Percentiles rank a stretch among this genome's conserved stretches.
These are phyloP conservation scores for Peribolospora baueri DNA, from an alignment of 768 basidiomycete genomes.

Conservation along the genomic window DNA sequence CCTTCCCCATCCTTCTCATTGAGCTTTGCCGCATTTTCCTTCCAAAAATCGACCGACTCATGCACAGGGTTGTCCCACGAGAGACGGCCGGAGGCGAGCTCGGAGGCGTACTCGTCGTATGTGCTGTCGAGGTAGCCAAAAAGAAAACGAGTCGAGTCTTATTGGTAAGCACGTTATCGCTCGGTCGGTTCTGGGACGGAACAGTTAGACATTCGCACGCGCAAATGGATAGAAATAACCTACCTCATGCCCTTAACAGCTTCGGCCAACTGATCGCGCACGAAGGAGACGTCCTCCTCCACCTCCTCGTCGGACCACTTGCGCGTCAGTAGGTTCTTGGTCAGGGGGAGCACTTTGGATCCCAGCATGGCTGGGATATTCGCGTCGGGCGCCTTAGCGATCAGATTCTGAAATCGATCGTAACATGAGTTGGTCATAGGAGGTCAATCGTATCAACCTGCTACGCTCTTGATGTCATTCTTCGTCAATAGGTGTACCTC, in stretches of 20 bases:
- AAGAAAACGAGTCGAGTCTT: too few species aligned
- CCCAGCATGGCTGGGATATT: constrained; percentile 87
- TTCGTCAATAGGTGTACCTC: not conserved
- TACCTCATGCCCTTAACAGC: constrained; percentile 80
- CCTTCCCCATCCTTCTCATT: constrained; percentile 65
- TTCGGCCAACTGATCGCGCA: constrained; percentile 58
- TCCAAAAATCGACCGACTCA: constrained; percentile 93
- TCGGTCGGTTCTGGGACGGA: not conserved
- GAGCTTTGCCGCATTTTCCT: constrained; percentile 66
- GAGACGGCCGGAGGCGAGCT: constrained; percentile 65
- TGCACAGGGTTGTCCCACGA: constrained; percentile 81
- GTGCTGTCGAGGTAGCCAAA: constrained; percentile 30
- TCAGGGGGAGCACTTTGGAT: constrained; percentile 59
- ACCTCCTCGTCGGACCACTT: constrained; percentile 92
- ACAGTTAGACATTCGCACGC: not conserved
- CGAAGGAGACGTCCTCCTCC: constrained; percentile 66
- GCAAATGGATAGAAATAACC: constrained; percentile 16
- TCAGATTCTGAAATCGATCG: constrained; percentile 39
- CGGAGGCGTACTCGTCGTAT: constrained; percentile 85
- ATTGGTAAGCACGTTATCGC: too few species aligned
- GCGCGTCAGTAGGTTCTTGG: constrained; percentile 48
- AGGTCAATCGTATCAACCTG: not conserved
- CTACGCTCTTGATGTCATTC: too few species aligned
- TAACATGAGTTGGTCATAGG: not conserved
- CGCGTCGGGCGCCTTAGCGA: constrained; percentile 60